Base-by-base conservation (phyloP, 176 grass and related monocot species). In the Ensete glaucum region DNA sequence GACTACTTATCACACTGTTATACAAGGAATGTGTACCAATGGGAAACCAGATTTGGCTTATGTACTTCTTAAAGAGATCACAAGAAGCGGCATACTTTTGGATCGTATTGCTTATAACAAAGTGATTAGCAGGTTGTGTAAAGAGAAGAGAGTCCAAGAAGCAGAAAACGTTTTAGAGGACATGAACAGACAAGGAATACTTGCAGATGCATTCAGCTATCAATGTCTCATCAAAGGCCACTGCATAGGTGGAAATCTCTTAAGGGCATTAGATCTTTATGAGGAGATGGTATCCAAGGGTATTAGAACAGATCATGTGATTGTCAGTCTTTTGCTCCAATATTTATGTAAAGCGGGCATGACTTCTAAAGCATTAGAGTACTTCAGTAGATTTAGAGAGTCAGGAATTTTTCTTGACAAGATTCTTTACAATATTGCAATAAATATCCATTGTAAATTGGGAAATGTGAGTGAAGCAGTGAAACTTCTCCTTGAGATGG, bases 61-160 rank as follows among this genome's bases (percentile, higher is more conserved):
- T 79, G 73, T 54, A 43, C 50, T 86, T 62, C 84, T 88, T 11
- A 63, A 90, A 86, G 53, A 76, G 25, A 79, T 90, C 34, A 54
- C 55, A 12, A 76, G 49, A 68, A 73, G 80, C 17, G 82, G 74
- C 9, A 22, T 90, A 55, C 16, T 51, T 26, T 64, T 90, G 70
- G 72, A 78, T 25, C 29, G 26, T 57, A 53, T 92, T 54, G 76
- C 87, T 74, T 92, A 92, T 86, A 86, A 92, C 76, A 86, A 82
- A 71, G 73, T 96, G 65, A 88, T 96, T 71, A 66, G 76, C 82
- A 81, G 85, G 50, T 85, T 96, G 54, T 96, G 89, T 83, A 96
- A 92, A 76, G 81, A 90, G 66, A 87, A 85, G 67, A 90, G 69
- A 86, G 17, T 90, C 64, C 76, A 81, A 25, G 83, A 90, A 71